Base-by-base conservation (phyloP, 306 rosid species). In the Quercus dentata region DNA sequence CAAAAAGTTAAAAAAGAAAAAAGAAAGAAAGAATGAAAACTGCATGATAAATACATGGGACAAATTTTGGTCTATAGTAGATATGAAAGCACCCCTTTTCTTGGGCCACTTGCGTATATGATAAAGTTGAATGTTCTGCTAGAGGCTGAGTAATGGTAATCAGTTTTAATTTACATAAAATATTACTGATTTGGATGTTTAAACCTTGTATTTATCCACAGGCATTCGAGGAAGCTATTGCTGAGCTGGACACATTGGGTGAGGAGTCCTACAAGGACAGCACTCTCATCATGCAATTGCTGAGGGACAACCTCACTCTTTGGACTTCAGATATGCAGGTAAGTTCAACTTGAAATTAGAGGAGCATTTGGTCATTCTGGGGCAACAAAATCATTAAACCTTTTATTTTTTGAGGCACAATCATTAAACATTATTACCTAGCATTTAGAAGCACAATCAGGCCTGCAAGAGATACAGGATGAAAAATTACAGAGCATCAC, bases 191-290 rank as follows among this genome's bases (percentile, higher is more conserved):
- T 31, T 57, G 7, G 52, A 38, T 21, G 75, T 30, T 67, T 68
- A 31, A 38, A 30, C 18, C 35, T 84, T 71, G 49, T 70, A 19
- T 62, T 70, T 55, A 76, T 68, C 28, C 28, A 35, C 72, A 91
- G 97, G 97, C 97, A 57, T 91, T 91, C 72, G 97, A 91, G 81
- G 97, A 91, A 80, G 97, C 97, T 41, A 89, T 91, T 86, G 97
- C 94, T 86, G 97, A 91, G 84, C 90, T 91, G 83, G 97, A 91
- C 80, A 91, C 94, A 18, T 79, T 91, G 83, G 97, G 97, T 56
- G 97, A 91, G 88, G 97, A 91, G 80, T 91, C 94, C 25, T 91
- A 91, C 90, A 91, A 91, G 76, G 97, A 91, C 85, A 91, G 97
- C 92, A 91, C 97, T 19, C 94, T 91, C 58, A 91, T 91, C 57